Conservation (phyloP, 73 alveolate species). For the Paramecium sonneborni region DNA sequence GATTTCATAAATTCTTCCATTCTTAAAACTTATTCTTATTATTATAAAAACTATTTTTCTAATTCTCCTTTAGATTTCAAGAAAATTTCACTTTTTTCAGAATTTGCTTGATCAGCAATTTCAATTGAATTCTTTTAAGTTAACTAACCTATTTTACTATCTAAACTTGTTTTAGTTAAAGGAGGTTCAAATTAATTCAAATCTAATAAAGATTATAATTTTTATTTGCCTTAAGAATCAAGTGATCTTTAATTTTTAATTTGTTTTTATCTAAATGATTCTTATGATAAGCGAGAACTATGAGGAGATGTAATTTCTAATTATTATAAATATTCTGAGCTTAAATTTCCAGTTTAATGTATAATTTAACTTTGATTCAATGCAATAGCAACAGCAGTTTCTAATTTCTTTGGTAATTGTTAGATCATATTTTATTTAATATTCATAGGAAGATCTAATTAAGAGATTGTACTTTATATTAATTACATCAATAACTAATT, state of each 20-base stretch:
- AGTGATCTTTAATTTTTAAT: not conserved
- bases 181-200: not conserved
- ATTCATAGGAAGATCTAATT: not conserved
- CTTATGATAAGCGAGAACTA: not conserved
- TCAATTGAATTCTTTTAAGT: not conserved
- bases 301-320: not conserved
- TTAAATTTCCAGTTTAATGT: not conserved
- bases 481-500: not conserved
- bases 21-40: not conserved
- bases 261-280: not conserved
- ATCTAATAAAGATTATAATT: not conserved
- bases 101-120: not conserved
- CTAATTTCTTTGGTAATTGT: not conserved
- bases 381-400: not conserved
- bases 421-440: not conserved
- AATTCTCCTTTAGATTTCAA: conserved; percentile 19
- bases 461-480: not conserved
- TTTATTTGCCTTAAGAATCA: not conserved
- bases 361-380: not conserved
- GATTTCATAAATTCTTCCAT: not conserved
- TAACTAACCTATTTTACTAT: not conserved
- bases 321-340: not conserved
- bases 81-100: not conserved
- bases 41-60: not conserved
- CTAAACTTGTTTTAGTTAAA: not conserved